Percentiles rank a stretch among this genome's conserved stretches.
phyloP scores from a whole-genome alignment of 208 protist species.

The Wallacemonas sp. region DNA sequence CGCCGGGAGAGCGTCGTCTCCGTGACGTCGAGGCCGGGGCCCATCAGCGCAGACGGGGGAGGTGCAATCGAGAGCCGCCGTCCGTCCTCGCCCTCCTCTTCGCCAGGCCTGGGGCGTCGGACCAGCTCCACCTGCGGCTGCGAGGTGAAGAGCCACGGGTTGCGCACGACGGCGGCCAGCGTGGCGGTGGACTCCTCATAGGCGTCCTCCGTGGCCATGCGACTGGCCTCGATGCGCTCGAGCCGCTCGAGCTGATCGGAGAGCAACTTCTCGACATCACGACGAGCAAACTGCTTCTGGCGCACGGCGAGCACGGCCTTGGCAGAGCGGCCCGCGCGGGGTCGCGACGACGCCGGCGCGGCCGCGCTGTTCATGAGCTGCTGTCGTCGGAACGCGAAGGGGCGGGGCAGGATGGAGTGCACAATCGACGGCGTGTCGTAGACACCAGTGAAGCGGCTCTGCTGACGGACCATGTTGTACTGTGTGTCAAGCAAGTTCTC shows the following conservation, averaged over 20 bases:
- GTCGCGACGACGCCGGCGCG: constrained; percentile 15
- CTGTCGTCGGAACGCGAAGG: constrained; percentile 73
- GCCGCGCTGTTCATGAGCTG: constrained; percentile 30
- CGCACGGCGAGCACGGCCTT: constrained; percentile 38
- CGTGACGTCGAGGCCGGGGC: too few relatives aligned
- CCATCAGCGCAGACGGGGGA: too few relatives aligned
- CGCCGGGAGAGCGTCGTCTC: constrained; percentile 18
- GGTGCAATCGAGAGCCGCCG: neutral
- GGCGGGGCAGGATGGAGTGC: constrained; percentile 74
- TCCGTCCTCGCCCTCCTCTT: too few relatives aligned
- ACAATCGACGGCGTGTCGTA: constrained; percentile 57
- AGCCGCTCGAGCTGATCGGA: constrained; percentile 51
- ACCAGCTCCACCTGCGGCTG: constrained; percentile 23
- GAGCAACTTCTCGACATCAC: constrained; percentile 64
- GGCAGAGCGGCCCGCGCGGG: constrained; percentile 35
- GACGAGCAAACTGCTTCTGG: constrained; percentile 40
- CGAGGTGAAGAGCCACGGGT: constrained; percentile 56
- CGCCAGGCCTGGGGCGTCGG: neutral
- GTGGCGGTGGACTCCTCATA: constrained; percentile 27
- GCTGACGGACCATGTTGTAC: constrained; percentile 81
- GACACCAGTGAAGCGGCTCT: constrained; percentile 45
- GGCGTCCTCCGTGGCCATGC: constrained; percentile 62
- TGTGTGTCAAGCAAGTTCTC: constrained; percentile 69
- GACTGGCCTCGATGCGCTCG: constrained; percentile 58
- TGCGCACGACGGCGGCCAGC: constrained; percentile 29